Percentiles rank a stretch among this genome's conserved stretches.
phyloP scores from a whole-genome alignment of 2,329 filamentous ascomycete genomes.

The Talaromyces sp. region DNA sequence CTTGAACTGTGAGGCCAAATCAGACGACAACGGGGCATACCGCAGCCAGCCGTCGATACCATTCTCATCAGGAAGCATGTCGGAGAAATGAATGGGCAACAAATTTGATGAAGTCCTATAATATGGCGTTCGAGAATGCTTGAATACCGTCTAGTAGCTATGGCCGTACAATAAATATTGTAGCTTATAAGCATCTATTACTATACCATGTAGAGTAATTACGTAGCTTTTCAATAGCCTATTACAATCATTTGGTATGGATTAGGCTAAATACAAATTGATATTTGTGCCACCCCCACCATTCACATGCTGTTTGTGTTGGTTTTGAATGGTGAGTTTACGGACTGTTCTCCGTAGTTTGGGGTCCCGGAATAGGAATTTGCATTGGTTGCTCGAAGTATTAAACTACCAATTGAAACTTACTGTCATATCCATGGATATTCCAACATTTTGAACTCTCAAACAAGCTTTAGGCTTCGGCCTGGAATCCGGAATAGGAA shows the following conservation, averaged over 20 bases:
- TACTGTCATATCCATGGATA: neutral
- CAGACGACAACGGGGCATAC: slow-evolving; percentile 56
- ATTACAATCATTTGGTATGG: neutral
- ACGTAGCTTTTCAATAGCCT: neutral
- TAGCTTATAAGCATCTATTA: neutral
- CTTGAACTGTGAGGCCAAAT: slow-evolving; percentile 37
- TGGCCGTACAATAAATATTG: neutral
- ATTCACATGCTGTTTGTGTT: neutral
- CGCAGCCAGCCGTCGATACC: slow-evolving; percentile 64
- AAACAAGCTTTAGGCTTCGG: neutral
- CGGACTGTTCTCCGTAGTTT: neutral
- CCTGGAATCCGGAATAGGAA: neutral
- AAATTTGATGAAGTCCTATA: neutral
- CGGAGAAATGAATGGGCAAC: neutral
- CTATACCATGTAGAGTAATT: neutral
- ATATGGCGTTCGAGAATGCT: neutral
- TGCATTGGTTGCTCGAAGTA: neutral
- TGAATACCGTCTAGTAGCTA: neutral
- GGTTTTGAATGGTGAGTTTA: neutral
- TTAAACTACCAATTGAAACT: neutral
- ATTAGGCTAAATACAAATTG: neutral
- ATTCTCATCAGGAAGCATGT: slow-evolving; percentile 45
- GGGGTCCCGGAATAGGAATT: neutral
- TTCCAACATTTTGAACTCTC: neutral
- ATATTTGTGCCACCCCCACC: neutral